Percentiles rank a stretch among this genome's conserved stretches.
These are phyloP conservation scores for Leccinellum albellum DNA, from an alignment of 768 basidiomycete species.

Conservation along the genomic window DNA sequence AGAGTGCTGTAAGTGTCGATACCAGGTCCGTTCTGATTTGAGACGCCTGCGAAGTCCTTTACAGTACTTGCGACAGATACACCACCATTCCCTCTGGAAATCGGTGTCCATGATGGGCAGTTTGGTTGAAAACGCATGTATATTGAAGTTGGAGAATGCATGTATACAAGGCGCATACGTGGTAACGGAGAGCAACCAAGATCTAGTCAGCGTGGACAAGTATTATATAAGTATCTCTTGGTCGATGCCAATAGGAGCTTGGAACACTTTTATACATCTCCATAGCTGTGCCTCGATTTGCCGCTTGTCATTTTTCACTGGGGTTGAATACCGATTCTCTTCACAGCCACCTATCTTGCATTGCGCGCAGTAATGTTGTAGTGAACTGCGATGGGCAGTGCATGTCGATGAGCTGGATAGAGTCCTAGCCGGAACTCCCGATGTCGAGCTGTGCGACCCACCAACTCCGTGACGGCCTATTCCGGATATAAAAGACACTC, in stretches of 20 bases:
- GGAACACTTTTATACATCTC: too few relatives aligned
- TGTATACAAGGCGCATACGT: too few relatives aligned
- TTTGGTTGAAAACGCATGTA: too few relatives aligned
- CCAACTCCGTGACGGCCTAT: not conserved
- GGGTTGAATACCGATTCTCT: too few relatives aligned
- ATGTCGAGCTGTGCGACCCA: slow-evolving; percentile 5
- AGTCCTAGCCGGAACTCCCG: not conserved
- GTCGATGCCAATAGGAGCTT: too few relatives aligned
- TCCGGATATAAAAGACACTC: slow-evolving; percentile 12
- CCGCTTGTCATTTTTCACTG: too few relatives aligned
- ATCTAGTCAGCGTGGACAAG: too few relatives aligned
- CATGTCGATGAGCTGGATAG: not conserved
- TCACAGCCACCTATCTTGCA: not conserved
- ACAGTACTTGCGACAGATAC: not conserved
- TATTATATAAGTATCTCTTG: too few relatives aligned
- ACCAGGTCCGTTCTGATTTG: not conserved
- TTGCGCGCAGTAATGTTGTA: not conserved
- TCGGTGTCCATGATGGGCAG: too few relatives aligned
- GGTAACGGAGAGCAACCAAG: too few relatives aligned
- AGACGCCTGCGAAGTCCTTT: not conserved
- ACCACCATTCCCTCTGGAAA: not conserved
- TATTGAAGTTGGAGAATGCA: too few relatives aligned
- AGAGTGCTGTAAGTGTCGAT: not conserved
- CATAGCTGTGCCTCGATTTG: too few relatives aligned
- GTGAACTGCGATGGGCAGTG: not conserved